Conservation (phyloP, 1,284 basidiomycete genomes). For the Apiotrichum laibachii region DNA sequence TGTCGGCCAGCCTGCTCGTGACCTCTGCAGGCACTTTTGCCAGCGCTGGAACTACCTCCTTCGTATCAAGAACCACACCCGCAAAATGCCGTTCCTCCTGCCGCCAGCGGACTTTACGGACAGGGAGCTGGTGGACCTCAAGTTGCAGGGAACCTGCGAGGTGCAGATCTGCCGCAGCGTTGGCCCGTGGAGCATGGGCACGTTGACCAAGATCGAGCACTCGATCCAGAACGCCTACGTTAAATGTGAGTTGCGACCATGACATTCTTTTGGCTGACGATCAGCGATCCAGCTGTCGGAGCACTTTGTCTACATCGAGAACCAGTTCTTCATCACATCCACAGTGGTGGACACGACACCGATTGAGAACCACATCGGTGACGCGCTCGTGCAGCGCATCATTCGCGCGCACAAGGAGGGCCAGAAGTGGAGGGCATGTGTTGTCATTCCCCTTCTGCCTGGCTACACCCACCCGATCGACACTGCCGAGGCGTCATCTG, state of each 20-base stretch:
- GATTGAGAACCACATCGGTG: conserved; percentile 91
- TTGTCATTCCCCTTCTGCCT: conserved; percentile 87
- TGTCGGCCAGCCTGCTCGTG: conserved; percentile 92
- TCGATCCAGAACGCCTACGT: conserved; percentile 95
- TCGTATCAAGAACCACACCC: conserved; percentile 90
- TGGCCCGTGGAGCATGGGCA: conserved; percentile 95
- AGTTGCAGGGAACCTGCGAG: conserved; percentile 93
- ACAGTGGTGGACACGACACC: conserved; percentile 81
- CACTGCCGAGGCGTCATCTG: conserved; percentile 86
- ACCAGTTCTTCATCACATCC: conserved; percentile 98
- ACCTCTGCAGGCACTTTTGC: conserved; percentile 91
- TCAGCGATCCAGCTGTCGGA: conserved; percentile 91
- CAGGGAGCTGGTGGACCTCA: conserved; percentile 72
- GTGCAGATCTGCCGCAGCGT: conserved; percentile 94
- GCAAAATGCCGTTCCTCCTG: conserved; percentile 88
- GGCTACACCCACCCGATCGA: conserved; percentile 94
- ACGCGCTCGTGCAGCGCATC: conserved; percentile 88
- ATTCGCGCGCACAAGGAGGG: conserved; percentile 80
- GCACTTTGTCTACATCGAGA: conserved; percentile 64
- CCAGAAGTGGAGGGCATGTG: conserved; percentile 85
- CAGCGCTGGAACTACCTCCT: conserved; percentile 92
- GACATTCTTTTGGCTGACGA: not conserved
- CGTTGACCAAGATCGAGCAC: conserved; percentile 76
- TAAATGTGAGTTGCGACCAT: conserved; percentile 62
- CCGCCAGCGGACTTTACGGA: conserved; percentile 90